Evolutionary conservation across 2,329 filamentous ascomycete species (phyloP), one percentile per base, ranked within the genome.

Genomic region (Dactylonectria estremocensis): DNA sequence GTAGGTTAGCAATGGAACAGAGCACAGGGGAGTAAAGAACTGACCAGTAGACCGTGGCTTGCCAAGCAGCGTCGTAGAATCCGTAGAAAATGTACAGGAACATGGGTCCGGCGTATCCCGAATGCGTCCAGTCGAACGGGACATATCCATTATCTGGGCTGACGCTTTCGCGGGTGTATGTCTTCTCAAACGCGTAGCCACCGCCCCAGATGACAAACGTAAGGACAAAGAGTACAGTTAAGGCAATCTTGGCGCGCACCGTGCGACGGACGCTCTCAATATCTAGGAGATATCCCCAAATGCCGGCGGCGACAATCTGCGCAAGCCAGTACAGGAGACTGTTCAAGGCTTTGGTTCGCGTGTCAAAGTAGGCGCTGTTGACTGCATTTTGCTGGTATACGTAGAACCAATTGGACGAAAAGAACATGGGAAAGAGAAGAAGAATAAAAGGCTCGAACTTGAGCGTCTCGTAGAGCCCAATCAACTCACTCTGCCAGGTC

Each of bases 41-140:
- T 78, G 90, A 94, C 95, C 95, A 98, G 86, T 98, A 98, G 56
- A 95, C 91, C 76, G 87, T 91, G 0, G 94, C 95, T 84, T 98
- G 95, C 92, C 94, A 98, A 61, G 91, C 89, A 49, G 95, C 94
- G 79, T 98, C 95, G 74, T 91, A 96, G 81, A 96, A 92, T 46
- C 94, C 94, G 79, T 96, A 97, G 81, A 95, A 95, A 76, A 97
- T 93, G 84, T 95, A 97, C 59, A 97, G 83, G 80, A 97, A 94
- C 89, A 97, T 93, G 13, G 93, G 93, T 0, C 92, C 94, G 66
- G 91, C 86, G 78, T 92, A 96, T 22, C 70, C 89, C 31, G 85
- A 81, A 62, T 90, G 85, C 2, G 84, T 86, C 91, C 92, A 96
- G 80, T 96, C 93, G 1, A 37, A 64, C 2, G 64, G 64, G 24